These are phyloP conservation scores for Filobasidium wieringae DNA, from an alignment of 768 basidiomycete genomes.

Conservation along the genomic window DNA sequence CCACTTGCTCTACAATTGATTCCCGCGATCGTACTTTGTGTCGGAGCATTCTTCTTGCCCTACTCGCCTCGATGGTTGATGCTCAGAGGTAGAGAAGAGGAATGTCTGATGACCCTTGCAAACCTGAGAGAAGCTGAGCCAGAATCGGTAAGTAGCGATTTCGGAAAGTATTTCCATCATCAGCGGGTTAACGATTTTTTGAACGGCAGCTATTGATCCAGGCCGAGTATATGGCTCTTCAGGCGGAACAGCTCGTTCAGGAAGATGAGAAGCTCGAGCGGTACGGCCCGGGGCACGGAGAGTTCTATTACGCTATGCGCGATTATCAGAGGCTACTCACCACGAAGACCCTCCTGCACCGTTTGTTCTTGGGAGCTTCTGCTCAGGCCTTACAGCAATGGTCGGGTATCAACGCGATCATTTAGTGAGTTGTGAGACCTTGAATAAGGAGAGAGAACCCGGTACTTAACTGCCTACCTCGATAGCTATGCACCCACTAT, in stretches of 20 bases:
- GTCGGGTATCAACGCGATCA: conserved; percentile 56
- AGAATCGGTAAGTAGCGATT: conserved; percentile 61
- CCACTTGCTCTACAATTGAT: conserved; percentile 63
- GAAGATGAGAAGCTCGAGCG: conserved; percentile 56
- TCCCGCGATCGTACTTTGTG: conserved; percentile 58
- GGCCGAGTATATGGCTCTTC: conserved; percentile 44
- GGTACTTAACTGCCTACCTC: conserved; percentile 42
- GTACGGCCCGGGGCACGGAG: conserved; percentile 25
- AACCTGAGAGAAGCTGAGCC: conserved; percentile 48
- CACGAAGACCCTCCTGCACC: conserved; percentile 46
- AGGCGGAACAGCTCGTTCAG: conserved; percentile 55
- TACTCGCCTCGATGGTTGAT: conserved; percentile 67
- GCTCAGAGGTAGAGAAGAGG: conserved; percentile 58
- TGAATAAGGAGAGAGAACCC: not conserved
- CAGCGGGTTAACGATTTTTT: too few relatives aligned
- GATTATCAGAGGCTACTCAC: conserved; percentile 55
- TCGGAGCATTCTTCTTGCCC: conserved; percentile 65
- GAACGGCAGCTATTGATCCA: conserved; percentile 6
- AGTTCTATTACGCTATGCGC: conserved; percentile 50
- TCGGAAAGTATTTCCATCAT: conserved; percentile 25
- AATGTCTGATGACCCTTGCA: conserved; percentile 56
- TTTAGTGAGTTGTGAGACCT: not conserved
- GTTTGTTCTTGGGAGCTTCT: conserved; percentile 49
- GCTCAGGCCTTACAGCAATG: conserved; percentile 74
- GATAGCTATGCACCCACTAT: conserved; percentile 59